Conservation (phyloP, 768 basidiomycete species). For the Gymnopilus junonius region DNA sequence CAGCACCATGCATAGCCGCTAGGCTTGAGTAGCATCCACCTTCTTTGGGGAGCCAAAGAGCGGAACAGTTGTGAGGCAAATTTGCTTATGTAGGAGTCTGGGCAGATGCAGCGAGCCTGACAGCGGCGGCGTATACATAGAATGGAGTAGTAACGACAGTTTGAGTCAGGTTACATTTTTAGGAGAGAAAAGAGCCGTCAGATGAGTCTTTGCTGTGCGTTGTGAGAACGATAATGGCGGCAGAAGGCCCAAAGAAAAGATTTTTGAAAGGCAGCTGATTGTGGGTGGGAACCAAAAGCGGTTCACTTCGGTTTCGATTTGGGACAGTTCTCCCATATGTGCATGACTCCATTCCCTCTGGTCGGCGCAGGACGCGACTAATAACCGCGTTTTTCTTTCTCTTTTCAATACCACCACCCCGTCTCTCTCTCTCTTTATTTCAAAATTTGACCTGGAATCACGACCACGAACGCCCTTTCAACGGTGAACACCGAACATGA, state of each 20-base stretch:
- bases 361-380: slow-evolving; percentile 54
- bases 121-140: background rate
- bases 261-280: slow-evolving; percentile 10
- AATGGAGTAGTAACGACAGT: background rate
- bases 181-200: background rate
- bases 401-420: slow-evolving; percentile 5
- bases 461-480: slow-evolving; percentile 1
- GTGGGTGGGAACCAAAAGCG: slow-evolving; percentile 21
- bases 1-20: background rate
- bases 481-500: slow-evolving; percentile 31
- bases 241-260: background rate
- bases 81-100: background rate
- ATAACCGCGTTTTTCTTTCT: slow-evolving; percentile 23
- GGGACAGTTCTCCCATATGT: slow-evolving; percentile 28
- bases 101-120: background rate
- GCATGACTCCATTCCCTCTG: slow-evolving; percentile 30
- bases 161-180: background rate
- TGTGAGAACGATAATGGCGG: background rate
- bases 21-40: background rate
- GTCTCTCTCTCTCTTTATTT: slow-evolving; percentile 4
- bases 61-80: background rate
- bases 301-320: slow-evolving; percentile 11
- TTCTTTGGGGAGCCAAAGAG: background rate
- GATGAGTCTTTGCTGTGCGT: background rate
- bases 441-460: background rate